Base-by-base conservation (phyloP, 352 stramenopile species). In the Globisporangium camurandrum region DNA sequence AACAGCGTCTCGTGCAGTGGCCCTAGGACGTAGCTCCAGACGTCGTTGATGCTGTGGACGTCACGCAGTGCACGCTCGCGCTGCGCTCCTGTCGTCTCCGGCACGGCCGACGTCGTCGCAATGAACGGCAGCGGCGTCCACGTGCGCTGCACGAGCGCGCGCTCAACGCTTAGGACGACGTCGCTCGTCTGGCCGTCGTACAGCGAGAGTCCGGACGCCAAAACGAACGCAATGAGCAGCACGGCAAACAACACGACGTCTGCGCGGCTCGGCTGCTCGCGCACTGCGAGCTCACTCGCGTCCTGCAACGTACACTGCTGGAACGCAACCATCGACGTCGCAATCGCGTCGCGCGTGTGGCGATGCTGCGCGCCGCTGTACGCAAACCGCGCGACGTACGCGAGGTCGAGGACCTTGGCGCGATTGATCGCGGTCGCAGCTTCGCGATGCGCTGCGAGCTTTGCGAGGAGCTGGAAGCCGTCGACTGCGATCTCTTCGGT, bases 401-500 rank as follows among this genome's bases (percentile, higher is more conserved):
- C 75, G 3, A 90, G 63, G 54, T 90, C 78, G 46, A 88, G 54
- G 37, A 86, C 75, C 27, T 84, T 83, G 47, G 62, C 71, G 12
- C 73, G 57, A 46, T 90, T 87, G 30, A 87, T 65, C 26, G 67
- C 59, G 12, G 56, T 56, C 39, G 71, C 83, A 0, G 70, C 66
- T 16, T 86, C 65, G 1, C 58, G 66, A 3, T 84, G 49, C 9
- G 49, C 45, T 0, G 75, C 78, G 2, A 90, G 51, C 4, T 70
- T 65, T 30, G 72, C 54, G 4, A 90, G 69, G 11, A 90, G 54
- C 39, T 84, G 78, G 36, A 90, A 86, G 1, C 78, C 75, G 56
- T 90, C 78, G 7, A 90, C 69, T 0, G 67, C 72, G 40, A 90
- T 77, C 43, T 90, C 78, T 39, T 88, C 78, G 0, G 77, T 85